Base-by-base conservation (phyloP, 2,329 filamentous ascomycete genomes). In the Aspergillus pseudoterreus region DNA sequence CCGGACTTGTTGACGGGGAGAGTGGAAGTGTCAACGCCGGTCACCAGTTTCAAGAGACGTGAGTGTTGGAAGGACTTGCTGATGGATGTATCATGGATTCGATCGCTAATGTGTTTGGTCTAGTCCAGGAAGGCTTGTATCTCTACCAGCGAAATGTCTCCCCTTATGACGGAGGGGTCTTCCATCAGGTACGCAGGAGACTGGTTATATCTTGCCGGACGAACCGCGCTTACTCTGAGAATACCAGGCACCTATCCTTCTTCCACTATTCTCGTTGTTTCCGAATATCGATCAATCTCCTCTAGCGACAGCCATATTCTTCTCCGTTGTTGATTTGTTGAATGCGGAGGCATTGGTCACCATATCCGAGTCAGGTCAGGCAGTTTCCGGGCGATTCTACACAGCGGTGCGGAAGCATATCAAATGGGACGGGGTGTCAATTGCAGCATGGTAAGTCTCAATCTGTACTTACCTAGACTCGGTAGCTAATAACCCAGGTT, bases 21-120 rank as follows among this genome's bases (percentile, higher is more conserved):
- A 67, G 94, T 96, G 63, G 94, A 99, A 78, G 87, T 99, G 65
- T 96, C 94, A 42, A 99, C 94, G 19, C 92, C 94, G 36, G 88
- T 97, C 43, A 96, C 90, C 63, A 96, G 92, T 81, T 99, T 96
- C 82, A 97, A 97, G 78, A 84, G 94, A 83, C 78, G 92, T 95
- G 80, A 72, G 87, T 73, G n/a, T 36, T 33, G 12, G 10, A 30
- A 17, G 9, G 9, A 21, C n/a, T 32, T 8, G 47, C 19, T n/a
- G n/a, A 30, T 3, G 14, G 4, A 27, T 4, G 8, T 15, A 21
- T 45, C 8, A 27, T 22, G 15, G 19, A n/a, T 17, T 35, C 55
- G 55, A 39, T 41, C 33, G 42, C 39, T 57, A 14, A 53, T 12
- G 22, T 33, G 6, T 10, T 8, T 42, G 6, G 3, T 30, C 19